Conservation (phyloP, 2,329 filamentous ascomycete genomes). For the Zymoseptoria ardabiliae region DNA sequence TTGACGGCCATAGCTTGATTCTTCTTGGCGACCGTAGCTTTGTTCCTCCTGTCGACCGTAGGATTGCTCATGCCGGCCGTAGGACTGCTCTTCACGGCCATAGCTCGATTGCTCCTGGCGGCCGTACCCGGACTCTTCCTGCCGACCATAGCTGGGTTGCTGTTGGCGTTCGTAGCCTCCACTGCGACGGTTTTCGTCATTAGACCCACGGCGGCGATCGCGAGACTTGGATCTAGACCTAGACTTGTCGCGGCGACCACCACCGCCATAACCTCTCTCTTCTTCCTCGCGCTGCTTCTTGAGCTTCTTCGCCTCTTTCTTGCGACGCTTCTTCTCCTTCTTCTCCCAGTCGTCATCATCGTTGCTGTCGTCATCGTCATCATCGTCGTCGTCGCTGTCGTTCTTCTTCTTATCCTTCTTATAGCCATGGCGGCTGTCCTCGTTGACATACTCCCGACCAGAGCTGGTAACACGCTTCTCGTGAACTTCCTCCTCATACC, state of each 20-base stretch:
- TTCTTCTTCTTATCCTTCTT: constrained; percentile 28
- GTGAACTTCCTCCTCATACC: constrained; percentile 37
- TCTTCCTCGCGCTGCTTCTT: constrained; percentile 22
- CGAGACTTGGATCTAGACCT: constrained; percentile 1
- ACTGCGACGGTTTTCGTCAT: constrained; percentile 5
- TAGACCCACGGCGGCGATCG: constrained; percentile 13
- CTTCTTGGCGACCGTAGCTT: constrained; percentile 5
- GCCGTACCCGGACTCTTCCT: constrained; percentile 13
- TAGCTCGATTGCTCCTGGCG: constrained; percentile 3
- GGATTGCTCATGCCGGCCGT: constrained; percentile 18
- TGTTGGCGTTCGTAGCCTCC: constrained; percentile 11
- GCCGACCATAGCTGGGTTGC: constrained; percentile 16
- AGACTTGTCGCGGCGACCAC: background rate
- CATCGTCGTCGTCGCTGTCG: constrained; percentile 27
- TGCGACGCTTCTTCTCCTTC: constrained; percentile 35
- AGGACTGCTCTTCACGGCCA: constrained; percentile 1
- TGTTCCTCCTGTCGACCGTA: background rate
- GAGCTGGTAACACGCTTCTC: constrained; percentile 14
- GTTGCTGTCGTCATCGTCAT: constrained; percentile 24
- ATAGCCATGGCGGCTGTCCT: constrained; percentile 21
- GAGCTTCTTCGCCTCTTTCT: constrained; percentile 31
- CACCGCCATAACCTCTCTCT: constrained; percentile 12
- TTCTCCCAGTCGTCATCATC: constrained; percentile 34
- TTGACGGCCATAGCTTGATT: constrained; percentile 4
- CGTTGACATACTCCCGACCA: constrained; percentile 22